Percentiles rank a stretch among this genome's conserved stretches.
phyloP scores from a whole-genome alignment of 371 early-diverging fungal species.

The Mucor racemosus region DNA sequence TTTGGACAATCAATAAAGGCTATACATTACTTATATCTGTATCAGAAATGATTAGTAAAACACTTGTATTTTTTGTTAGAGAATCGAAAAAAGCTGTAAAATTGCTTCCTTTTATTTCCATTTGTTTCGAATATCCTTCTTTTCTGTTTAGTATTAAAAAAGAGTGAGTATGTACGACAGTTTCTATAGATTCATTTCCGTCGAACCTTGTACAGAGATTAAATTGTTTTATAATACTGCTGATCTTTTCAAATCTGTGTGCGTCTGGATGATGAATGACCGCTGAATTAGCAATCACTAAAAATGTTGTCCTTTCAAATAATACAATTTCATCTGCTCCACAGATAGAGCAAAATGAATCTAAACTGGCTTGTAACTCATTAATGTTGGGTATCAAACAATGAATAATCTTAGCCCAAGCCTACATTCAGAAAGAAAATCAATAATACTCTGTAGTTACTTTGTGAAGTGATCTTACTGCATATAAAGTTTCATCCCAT shows the following conservation, averaged over 20 bases:
- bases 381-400: conserved; percentile 91
- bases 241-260: conserved; percentile 91
- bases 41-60: conserved; percentile 90
- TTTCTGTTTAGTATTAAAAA: conserved; percentile 15
- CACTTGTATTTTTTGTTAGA: conserved; percentile 90
- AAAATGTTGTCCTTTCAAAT: conserved; percentile 92
- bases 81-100: conserved; percentile 91
- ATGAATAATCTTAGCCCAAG: conserved; percentile 95
- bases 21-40: conserved; percentile 80
- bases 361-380: conserved; percentile 75
- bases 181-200: background rate
- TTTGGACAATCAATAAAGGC: background rate
- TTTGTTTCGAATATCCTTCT: conserved; percentile 33
- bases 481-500: conserved; percentile 95
- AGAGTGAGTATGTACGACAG: background rate
- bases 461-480: conserved; percentile 46
- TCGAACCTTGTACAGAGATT: conserved; percentile 79
- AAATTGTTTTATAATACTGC: conserved; percentile 93
- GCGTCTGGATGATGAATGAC: conserved; percentile 59
- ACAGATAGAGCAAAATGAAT: conserved; percentile 78
- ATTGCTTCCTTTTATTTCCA: conserved; percentile 82
- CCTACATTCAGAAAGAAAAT: conserved; percentile 44
- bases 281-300: conserved; percentile 87
- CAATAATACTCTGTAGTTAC: background rate
- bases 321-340: conserved; percentile 94